These are phyloP conservation scores for Penicillium hordei DNA, from an alignment of 2,329 filamentous ascomycete genomes.

Conservation along the genomic window DNA sequence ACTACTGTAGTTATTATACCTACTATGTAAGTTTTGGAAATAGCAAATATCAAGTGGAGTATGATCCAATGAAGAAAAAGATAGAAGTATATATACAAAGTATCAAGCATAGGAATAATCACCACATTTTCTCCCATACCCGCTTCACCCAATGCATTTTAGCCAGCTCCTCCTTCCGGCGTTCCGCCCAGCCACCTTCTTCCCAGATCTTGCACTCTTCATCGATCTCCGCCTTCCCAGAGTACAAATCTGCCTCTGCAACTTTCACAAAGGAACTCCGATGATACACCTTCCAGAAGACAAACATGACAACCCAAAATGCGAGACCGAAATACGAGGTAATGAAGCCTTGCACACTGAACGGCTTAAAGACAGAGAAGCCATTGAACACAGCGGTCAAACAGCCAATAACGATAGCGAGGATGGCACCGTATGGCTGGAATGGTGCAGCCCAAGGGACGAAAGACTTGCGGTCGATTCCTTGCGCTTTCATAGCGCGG, in stretches of 20 bases:
- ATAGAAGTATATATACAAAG: not conserved
- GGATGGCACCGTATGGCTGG: constrained; percentile 70
- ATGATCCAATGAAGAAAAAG: not conserved
- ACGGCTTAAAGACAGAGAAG: constrained; percentile 50
- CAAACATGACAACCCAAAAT: constrained; percentile 46
- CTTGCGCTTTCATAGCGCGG: constrained; percentile 67
- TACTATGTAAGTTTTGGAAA: not conserved
- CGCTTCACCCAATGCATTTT: constrained; percentile 30
- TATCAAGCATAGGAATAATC: not conserved
- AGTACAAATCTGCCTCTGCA: constrained; percentile 31
- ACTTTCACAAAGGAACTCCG: constrained; percentile 31
- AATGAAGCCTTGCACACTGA: constrained; percentile 50
- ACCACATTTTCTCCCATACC: constrained; percentile 37
- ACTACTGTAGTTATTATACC: not conserved
- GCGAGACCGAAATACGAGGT: constrained; percentile 52
- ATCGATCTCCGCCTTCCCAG: constrained; percentile 37
- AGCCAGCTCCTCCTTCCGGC: constrained; percentile 30
- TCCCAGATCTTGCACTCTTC: constrained; percentile 38
- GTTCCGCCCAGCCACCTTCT: constrained; percentile 32
- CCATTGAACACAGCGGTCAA: constrained; percentile 66
- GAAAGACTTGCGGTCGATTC: constrained; percentile 59
- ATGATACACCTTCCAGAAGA: constrained; percentile 37
- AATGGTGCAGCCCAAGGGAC: constrained; percentile 68
- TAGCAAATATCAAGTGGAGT: not conserved
- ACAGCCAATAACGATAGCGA: constrained; percentile 55